phyloP scores from a whole-genome alignment of 805 yeast species.

The Metschnikowia sp. region DNA sequence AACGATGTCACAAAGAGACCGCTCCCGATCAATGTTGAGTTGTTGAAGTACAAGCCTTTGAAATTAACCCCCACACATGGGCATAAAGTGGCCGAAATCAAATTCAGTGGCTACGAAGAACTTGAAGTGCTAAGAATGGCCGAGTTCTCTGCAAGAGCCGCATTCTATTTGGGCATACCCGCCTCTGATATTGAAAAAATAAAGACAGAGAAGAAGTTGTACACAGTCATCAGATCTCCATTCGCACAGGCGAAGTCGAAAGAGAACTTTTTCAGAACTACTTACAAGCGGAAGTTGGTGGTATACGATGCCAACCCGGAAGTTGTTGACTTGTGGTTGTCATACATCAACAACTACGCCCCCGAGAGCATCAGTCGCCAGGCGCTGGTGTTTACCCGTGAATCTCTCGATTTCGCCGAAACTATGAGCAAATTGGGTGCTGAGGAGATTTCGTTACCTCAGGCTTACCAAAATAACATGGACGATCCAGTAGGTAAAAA shows the following conservation, averaged over 20 bases:
- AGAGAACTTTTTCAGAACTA: conserved; percentile 88
- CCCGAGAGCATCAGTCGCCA: conserved; percentile 81
- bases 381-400: conserved; percentile 54
- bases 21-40: conserved; percentile 79
- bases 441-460: conserved; percentile 30
- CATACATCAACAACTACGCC: conserved; percentile 72
- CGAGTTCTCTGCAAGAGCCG: conserved; percentile 87
- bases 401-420: conserved; percentile 31
- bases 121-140: conserved; percentile 70
- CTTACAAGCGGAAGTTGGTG: conserved; percentile 68
- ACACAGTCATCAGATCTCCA: conserved; percentile 92
- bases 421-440: conserved; percentile 33
- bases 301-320: conserved; percentile 87
- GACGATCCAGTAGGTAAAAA: conserved; percentile 55
- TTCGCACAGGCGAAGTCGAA: conserved; percentile 92
- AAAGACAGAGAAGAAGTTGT: conserved; percentile 70
- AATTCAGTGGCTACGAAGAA: conserved; percentile 67
- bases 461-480: conserved; percentile 27
- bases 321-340: conserved; percentile 75
- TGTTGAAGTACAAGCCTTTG: conserved; percentile 78
- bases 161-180: conserved; percentile 86
- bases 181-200: conserved; percentile 70
- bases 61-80: conserved; percentile 66
- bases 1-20: conserved; percentile 43
- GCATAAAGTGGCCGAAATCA: conserved; percentile 72